Evolutionary conservation across 1,139 yeast genomes (phyloP).

Genomic region (Saccharomyces hybrid): DNA sequence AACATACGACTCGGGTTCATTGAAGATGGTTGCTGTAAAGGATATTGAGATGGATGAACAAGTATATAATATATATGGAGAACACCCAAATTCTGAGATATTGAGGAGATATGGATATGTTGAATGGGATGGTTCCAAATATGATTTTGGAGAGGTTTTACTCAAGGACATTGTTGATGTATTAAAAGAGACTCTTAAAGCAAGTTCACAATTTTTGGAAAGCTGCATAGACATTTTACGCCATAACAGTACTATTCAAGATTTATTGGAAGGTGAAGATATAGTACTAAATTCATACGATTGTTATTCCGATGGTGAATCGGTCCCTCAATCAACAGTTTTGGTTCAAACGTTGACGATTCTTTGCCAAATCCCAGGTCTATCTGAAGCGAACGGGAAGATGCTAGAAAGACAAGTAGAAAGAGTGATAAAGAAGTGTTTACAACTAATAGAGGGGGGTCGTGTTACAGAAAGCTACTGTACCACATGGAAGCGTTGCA

Average conservation of each 20-base stretch:
- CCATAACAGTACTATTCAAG: conserved; percentile 33
- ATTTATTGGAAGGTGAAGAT: conserved; percentile 41
- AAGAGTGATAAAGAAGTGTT: conserved; percentile 30
- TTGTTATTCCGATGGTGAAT: conserved; percentile 49
- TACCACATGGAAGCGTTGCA: conserved; percentile 21
- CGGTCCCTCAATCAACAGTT: conserved; percentile 49
- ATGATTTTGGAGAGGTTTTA: conserved; percentile 75
- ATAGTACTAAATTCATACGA: conserved; percentile 56
- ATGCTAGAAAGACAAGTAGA: conserved; percentile 10
- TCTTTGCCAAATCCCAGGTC: conserved; percentile 16
- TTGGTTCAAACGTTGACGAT: conserved; percentile 39
- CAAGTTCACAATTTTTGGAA: conserved; percentile 29
- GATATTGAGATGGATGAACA: conserved; percentile 61
- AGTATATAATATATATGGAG: conserved; percentile 82
- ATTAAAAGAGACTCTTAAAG: conserved; percentile 13
- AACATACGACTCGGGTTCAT: conserved; percentile 39
- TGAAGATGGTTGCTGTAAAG: conserved; percentile 66
- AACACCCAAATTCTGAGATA: conserved; percentile 81
- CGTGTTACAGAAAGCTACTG: conserved; percentile 25
- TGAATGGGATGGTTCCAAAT: conserved; percentile 64
- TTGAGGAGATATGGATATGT: conserved; percentile 88
- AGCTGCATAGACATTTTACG: conserved; percentile 23
- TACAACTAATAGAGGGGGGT: conserved; percentile 29
- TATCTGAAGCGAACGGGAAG: conserved; percentile 4
- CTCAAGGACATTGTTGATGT: conserved; percentile 35